Conservation (phyloP, 2,329 filamentous ascomycete species). For the Penicillium rolfsii region DNA sequence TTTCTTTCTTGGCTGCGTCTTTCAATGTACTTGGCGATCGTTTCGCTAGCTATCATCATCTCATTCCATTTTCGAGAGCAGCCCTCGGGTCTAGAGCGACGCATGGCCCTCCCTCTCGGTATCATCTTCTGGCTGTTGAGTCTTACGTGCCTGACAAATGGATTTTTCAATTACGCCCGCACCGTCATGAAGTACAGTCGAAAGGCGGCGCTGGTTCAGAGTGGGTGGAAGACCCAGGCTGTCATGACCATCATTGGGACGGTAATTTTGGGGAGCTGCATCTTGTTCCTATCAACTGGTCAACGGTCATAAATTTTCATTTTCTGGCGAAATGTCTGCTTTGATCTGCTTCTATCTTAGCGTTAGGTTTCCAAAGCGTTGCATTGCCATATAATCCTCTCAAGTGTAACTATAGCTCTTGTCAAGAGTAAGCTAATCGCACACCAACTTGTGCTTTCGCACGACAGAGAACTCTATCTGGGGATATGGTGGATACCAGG, state of each 20-base stretch:
- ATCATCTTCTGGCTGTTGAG: constrained; percentile 85
- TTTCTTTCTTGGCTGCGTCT: constrained; percentile 92
- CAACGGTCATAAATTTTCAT: constrained; percentile 10
- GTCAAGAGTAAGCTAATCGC: background rate
- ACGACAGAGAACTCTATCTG: too few relatives aligned
- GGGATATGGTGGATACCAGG: too few relatives aligned
- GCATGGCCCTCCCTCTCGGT: constrained; percentile 80
- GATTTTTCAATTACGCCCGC: constrained; percentile 85
- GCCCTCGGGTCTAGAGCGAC: constrained; percentile 71
- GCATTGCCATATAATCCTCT: background rate
- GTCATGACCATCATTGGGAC: constrained; percentile 58
- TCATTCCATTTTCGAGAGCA: constrained; percentile 85
- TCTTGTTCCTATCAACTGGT: constrained; percentile 49
- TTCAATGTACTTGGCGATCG: constrained; percentile 86
- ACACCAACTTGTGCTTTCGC: background rate
- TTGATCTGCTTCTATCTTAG: constrained; percentile 3
- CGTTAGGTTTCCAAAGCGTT: constrained; percentile 7
- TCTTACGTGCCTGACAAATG: constrained; percentile 73
- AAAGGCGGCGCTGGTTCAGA: constrained; percentile 82
- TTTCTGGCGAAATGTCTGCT: background rate
- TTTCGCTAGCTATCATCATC: constrained; percentile 85
- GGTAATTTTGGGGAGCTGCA: constrained; percentile 50
- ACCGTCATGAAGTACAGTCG: constrained; percentile 79
- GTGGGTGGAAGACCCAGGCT: constrained; percentile 87
- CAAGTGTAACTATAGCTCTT: background rate